A percentile compares a stretch with the other conserved stretches of the same genome.
Conservation (phyloP, 768 basidiomycete species). For the Leccinum rimulosum region DNA sequence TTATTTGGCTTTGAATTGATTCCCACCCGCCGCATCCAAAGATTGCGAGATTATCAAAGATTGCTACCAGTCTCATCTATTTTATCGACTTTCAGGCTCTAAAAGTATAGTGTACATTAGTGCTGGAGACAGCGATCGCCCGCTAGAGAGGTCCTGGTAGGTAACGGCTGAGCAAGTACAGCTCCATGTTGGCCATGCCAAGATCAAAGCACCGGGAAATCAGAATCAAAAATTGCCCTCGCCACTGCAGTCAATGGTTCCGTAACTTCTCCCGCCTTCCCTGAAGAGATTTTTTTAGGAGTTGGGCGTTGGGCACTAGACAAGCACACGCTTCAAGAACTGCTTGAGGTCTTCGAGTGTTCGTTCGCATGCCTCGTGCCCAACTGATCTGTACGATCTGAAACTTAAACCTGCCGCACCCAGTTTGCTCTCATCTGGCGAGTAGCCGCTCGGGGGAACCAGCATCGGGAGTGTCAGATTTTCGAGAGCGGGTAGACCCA, state of each 20-base stretch:
- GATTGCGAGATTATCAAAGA: neutral
- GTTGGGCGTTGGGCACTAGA: conserved; percentile 21
- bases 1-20: neutral
- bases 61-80: neutral
- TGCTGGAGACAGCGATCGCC: neutral
- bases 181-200: neutral
- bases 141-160: neutral
- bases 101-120: conserved; percentile 2
- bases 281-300: neutral
- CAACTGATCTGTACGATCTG: conserved; percentile 63
- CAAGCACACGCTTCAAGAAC: conserved; percentile 66
- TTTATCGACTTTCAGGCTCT: neutral
- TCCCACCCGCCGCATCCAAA: neutral
- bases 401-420: conserved; percentile 55
- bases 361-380: conserved; percentile 60
- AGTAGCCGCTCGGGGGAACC: conserved; percentile 19
- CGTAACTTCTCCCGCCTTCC: neutral
- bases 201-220: neutral
- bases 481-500: conserved; percentile 47
- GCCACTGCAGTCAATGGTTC: neutral
- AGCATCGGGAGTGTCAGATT: conserved; percentile 36
- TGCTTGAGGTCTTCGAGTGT: conserved; percentile 69
- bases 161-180: neutral
- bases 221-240: neutral
- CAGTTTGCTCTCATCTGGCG: conserved; percentile 17